Base-by-base conservation (phyloP, 345 rosid species). In the Angophora floribunda region DNA sequence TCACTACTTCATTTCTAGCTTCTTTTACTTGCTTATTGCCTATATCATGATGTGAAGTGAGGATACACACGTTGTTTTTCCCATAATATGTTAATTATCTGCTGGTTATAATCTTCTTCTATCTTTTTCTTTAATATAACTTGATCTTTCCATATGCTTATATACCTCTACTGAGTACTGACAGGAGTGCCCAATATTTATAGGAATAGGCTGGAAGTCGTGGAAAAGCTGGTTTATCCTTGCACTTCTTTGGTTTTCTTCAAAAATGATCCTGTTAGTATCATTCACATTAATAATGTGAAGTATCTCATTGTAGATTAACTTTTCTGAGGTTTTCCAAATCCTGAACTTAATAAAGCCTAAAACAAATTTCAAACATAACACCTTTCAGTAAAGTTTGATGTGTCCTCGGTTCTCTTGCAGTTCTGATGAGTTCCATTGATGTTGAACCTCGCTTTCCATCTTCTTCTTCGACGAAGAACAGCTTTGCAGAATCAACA, bases 171-270 rank as follows among this genome's bases (percentile, higher is more conserved):
- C 82, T 49, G 24, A 75, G 82, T 41, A 36, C 82, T 75, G 14
- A 75, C 82, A 75, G 14, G 49, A 67, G 32, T 75, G 45, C 87
- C 57, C 67, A 36, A 47, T 50, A 28, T 45, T 51, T 93, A 92
- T 93, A 98, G 99, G 99, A 88, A 91, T 97, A 90, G 98, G 99
- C 89, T 98, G 99, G 99, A 98, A 93, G 89, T 98, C 99, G 86
- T 95, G 98, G 98, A 95, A 98, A 93, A 98, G 99, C 82, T 98
- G 99, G 99, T 98, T 98, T 92, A 96, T 96, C 89, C 96, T 98
- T 90, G 95, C 99, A 57, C 96, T 65, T 94, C 99, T 53, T 95
- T 98, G 97, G 99, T 98, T 91, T 98, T 97, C 94, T 97, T 98
- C 88, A 97, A 95, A 92, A 98, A 94, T 91, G 99, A 98, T 88